Evolutionary conservation across 192 early-diverging fungal genomes (phyloP).

Genomic region (Chytriomyces sp.): DNA sequence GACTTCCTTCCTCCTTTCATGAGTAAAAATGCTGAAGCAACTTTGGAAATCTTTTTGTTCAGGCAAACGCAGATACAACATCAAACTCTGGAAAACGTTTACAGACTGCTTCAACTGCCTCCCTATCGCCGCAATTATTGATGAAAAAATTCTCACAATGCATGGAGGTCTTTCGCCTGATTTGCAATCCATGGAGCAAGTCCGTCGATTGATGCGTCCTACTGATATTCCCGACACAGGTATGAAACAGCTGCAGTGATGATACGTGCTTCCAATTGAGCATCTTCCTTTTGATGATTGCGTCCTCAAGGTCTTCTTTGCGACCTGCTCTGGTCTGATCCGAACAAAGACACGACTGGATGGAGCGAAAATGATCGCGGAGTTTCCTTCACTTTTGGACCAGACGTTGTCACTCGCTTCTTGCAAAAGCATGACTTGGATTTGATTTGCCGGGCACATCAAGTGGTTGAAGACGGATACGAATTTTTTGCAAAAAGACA

Average conservation of each 20-base stretch:
- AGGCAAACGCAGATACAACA: constrained; percentile 96
- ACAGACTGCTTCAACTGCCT: constrained; percentile 99
- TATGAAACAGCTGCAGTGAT: constrained; percentile 30
- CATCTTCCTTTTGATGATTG: constrained; percentile 7
- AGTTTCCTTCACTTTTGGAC: constrained; percentile 94
- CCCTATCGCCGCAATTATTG: constrained; percentile 95
- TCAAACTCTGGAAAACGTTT: constrained; percentile 99
- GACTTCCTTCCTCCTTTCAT: neutral
- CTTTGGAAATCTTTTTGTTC: neutral
- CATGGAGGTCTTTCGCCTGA: constrained; percentile 98
- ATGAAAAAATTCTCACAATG: constrained; percentile 99
- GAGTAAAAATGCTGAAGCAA: neutral
- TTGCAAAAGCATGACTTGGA: constrained; percentile 97
- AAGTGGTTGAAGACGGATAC: constrained; percentile 98
- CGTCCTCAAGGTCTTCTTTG: constrained; percentile 76
- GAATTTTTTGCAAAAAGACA: constrained; percentile 98
- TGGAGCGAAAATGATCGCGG: constrained; percentile 98
- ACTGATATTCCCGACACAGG: constrained; percentile 98
- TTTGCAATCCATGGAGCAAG: constrained; percentile 96
- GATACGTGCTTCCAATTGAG: neutral
- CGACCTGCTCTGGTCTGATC: constrained; percentile 97
- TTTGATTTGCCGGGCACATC: constrained; percentile 96
- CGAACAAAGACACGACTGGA: constrained; percentile 93
- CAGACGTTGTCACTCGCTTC: constrained; percentile 90
- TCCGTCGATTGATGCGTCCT: constrained; percentile 94